Percentiles rank a stretch among this genome's conserved stretches.
phyloP scores from a whole-genome alignment of 2,329 filamentous ascomycete species.

The Fusarium sp. region DNA sequence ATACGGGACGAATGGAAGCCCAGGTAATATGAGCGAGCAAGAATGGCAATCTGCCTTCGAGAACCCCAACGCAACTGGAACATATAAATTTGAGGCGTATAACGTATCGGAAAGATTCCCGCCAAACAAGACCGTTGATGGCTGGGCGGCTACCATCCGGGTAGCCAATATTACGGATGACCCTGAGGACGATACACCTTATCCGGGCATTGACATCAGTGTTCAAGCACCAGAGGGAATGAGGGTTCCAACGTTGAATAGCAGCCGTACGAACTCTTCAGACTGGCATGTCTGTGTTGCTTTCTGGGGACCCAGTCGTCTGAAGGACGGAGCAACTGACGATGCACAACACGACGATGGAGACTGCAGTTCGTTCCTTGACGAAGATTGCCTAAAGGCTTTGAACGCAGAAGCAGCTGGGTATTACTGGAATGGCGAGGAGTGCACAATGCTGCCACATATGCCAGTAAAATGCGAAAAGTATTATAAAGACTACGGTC shows the following conservation, averaged over 20 bases:
- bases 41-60: slow-evolving; percentile 19
- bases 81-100: slow-evolving; percentile 16
- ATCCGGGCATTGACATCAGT: slow-evolving; percentile 14
- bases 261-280: slow-evolving; percentile 6
- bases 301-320: background rate
- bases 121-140: slow-evolving; percentile 9
- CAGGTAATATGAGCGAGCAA: slow-evolving; percentile 8
- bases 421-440: background rate
- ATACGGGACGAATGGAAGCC: background rate
- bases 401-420: background rate
- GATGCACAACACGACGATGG: slow-evolving; percentile 22
- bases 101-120: slow-evolving; percentile 14
- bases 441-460: background rate
- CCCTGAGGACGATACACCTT: slow-evolving; percentile 1
- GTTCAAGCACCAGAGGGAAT: slow-evolving; percentile 23
- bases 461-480: slow-evolving; percentile 11
- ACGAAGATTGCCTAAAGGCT: slow-evolving; percentile 10
- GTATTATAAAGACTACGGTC: background rate
- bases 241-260: background rate
- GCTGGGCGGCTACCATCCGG: slow-evolving; percentile 16
- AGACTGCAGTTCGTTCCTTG: slow-evolving; percentile 23
- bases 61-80: slow-evolving; percentile 18
- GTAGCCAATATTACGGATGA: slow-evolving; percentile 26
- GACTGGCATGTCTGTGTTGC: slow-evolving; percentile 11
- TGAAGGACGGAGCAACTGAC: background rate